phyloP scores from a whole-genome alignment of 768 basidiomycete species.

The Pleurotus citrinopileatus region DNA sequence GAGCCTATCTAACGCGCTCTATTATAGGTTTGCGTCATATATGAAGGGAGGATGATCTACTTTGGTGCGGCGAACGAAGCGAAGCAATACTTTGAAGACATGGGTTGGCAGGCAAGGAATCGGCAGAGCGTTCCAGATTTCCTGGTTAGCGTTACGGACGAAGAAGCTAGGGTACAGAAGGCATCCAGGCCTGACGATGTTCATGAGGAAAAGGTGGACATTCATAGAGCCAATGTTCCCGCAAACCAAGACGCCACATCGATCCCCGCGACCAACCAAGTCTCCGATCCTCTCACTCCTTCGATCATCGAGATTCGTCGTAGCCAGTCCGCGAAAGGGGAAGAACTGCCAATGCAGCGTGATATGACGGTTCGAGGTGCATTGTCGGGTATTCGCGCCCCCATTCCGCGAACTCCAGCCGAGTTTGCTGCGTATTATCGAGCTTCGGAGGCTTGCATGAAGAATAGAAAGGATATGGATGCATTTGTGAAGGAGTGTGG shows the following conservation, averaged over 20 bases:
- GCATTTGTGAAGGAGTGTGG: constrained; percentile 43
- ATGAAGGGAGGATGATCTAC: constrained; percentile 53
- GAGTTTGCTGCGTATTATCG: constrained; percentile 41
- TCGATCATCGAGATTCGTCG: background rate
- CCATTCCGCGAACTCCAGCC: constrained; percentile 38
- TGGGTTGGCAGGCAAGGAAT: constrained; percentile 57
- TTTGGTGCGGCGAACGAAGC: constrained; percentile 57
- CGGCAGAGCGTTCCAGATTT: constrained; percentile 67
- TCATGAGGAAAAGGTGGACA: too few species aligned
- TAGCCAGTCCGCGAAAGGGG: background rate
- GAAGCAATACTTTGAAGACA: constrained; percentile 67
- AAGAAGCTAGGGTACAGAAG: constrained; percentile 16
- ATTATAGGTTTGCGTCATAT: constrained; percentile 44
- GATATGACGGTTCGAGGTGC: background rate
- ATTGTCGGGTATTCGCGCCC: background rate
- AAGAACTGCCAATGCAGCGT: background rate
- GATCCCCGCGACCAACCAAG: too few species aligned
- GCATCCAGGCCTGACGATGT: too few species aligned
- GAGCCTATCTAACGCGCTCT: background rate
- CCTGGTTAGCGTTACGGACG: constrained; percentile 52
- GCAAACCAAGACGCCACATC: too few species aligned
- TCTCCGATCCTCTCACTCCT: too few species aligned
- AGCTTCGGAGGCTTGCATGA: constrained; percentile 26
- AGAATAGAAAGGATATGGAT: constrained; percentile 44
- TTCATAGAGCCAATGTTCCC: too few species aligned